Evolutionary conservation across 1,284 basidiomycete species (phyloP), one percentile per base, ranked within the genome.

Genomic region (Puccinia horiana): DNA sequence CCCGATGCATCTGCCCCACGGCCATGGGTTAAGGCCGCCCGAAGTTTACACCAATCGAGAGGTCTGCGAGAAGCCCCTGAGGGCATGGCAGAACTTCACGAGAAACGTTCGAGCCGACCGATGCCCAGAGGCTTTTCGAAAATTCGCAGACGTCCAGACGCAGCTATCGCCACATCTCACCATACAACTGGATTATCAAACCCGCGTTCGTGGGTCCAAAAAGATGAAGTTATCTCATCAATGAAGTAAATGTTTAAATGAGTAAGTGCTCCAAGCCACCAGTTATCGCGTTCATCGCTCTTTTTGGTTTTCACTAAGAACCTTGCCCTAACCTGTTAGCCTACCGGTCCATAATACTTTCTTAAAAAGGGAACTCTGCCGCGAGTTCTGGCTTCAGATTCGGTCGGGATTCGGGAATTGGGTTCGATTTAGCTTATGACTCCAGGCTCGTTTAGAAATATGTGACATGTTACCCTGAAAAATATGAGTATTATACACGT

Each of bases 1-100:
- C 70, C 70, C 47, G 44, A 73, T 35, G 70, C 70, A 18, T 73
- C 70, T 35, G 70, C 70, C 52, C 70, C 70, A 52, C 44, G 70
- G 35, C 70, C 70, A 20, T 73, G 70, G 70, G 70, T 73, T 35
- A 73, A 73, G 47, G 23, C 44, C 16, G 70, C 47, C 32, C 44
- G 70, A 73, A n/a, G 32, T 54, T 73, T 73, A 37, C 26, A 11
- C 20, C 35, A 12, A 37, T 63, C 61, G 61, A 63, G 20, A 23
- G 29, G 29, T 35, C 16, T 44, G 32, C 42, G 2, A 18, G 69
- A 47, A 35, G 69, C 42, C 29, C 26, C 70, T 54, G 26, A 42
- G 6, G 69, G 26, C 3, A 47, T 23, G 4, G 40, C 67, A 20
- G 9, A 44, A 23, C 40, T n/a, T 5, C 44, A 54, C 65, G 52